A percentile compares a stretch with the other conserved stretches of the same genome.
Conservation (phyloP, 495 filamentous ascomycete species). For the Xeromyces bisporus region DNA sequence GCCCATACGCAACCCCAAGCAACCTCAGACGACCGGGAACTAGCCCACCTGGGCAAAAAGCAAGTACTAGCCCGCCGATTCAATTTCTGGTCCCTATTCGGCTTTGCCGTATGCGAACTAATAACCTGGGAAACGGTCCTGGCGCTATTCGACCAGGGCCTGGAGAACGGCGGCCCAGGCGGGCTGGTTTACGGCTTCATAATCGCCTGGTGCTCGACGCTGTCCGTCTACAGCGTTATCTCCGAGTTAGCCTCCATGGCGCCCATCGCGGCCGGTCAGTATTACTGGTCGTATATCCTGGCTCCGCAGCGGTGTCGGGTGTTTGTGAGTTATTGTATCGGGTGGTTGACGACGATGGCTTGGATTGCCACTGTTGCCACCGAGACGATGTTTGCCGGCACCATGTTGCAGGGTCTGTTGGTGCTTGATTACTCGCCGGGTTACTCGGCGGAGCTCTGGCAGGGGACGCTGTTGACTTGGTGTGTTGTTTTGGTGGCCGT, state of each 20-base stretch:
- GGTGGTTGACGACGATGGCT: constrained; percentile 20
- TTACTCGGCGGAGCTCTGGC: constrained; percentile 27
- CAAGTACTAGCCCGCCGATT: constrained; percentile 23
- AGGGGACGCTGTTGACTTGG: constrained; percentile 32
- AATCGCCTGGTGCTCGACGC: constrained; percentile 27
- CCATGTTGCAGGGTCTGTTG: constrained; percentile 28
- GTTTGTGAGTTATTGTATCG: constrained; percentile 22
- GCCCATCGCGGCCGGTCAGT: constrained; percentile 24
- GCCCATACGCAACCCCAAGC: too few relatives aligned
- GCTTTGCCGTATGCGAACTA: constrained; percentile 20
- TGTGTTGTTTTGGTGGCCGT: constrained; percentile 22
- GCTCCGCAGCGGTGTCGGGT: constrained; percentile 16
- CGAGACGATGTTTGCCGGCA: constrained; percentile 19
- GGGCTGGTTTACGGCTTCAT: constrained; percentile 34
- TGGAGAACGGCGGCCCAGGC: constrained; percentile 27
- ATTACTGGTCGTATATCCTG: constrained; percentile 28
- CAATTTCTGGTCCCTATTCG: constrained; percentile 21
- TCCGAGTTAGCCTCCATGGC: constrained; percentile 34
- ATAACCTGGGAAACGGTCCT: constrained; percentile 24
- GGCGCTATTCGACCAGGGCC: constrained; percentile 11
- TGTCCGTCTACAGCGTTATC: constrained; percentile 27
- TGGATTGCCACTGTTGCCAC: constrained; percentile 21
- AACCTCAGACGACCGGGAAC: constrained; percentile 9
- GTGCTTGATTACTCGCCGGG: constrained; percentile 19
- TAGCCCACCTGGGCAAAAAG: constrained; percentile 23